phyloP scores from a whole-genome alignment of 495 filamentous ascomycete species.

The Cercophora newfieldiana region DNA sequence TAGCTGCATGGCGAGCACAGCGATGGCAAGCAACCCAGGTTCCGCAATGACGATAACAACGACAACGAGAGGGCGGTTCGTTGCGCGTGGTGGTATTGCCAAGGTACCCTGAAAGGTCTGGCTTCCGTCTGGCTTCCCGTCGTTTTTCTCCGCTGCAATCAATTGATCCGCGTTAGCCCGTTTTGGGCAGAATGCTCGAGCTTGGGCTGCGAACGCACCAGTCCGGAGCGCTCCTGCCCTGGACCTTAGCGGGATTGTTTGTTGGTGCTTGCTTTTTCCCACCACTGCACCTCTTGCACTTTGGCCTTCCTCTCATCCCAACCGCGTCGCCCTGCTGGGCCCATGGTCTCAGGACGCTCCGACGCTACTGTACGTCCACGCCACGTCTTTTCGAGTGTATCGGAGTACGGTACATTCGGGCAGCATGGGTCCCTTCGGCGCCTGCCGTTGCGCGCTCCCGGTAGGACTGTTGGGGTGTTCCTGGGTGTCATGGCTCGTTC shows the following conservation, averaged over 20 bases:
- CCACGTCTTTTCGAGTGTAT: conserved; percentile 15
- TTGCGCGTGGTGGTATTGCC: not conserved
- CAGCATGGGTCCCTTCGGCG: conserved; percentile 14
- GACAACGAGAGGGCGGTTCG: not conserved
- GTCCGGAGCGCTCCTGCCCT: not conserved
- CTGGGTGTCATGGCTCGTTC: conserved; percentile 24
- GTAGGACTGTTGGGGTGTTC: conserved; percentile 4
- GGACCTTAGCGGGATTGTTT: not conserved
- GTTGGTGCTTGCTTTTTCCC: conserved; percentile 19
- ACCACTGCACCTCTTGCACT: not conserved
- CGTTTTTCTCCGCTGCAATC: not conserved
- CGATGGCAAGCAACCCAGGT: too few relatives aligned
- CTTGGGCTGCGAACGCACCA: not conserved
- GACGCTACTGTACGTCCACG: conserved; percentile 19
- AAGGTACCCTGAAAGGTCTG: not conserved
- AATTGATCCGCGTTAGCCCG: conserved; percentile 4
- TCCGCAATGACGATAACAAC: conserved; percentile 10
- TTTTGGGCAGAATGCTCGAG: not conserved
- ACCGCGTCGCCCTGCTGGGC: conserved; percentile 5
- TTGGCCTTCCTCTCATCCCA: not conserved
- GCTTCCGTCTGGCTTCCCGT: not conserved
- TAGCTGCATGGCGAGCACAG: not conserved
- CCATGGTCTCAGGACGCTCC: not conserved
- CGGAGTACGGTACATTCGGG: conserved; percentile 12
- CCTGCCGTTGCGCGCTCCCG: conserved; percentile 25